Conservation (phyloP, 352 stramenopile species). For the Globisporangium nodosum region DNA sequence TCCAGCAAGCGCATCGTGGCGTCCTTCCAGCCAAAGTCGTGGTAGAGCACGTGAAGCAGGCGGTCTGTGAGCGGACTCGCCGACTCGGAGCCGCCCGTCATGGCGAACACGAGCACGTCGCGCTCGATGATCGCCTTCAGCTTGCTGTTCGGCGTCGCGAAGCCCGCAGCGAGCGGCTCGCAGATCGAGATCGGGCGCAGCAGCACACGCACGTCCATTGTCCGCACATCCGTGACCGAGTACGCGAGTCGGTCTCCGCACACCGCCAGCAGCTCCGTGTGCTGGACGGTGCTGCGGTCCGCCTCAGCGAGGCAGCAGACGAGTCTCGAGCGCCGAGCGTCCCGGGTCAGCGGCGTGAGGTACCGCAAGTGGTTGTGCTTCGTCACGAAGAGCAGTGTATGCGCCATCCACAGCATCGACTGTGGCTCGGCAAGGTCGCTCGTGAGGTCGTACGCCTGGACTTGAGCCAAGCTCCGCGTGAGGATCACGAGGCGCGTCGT, state of each 20-base stretch:
- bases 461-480: constrained; percentile 23
- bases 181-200: constrained; percentile 41
- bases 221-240: constrained; percentile 28
- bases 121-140: constrained; percentile 59
- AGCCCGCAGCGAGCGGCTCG: constrained; percentile 50
- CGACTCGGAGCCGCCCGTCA: constrained; percentile 32
- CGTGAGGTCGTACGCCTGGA: constrained; percentile 32
- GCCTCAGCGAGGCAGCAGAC: constrained; percentile 26
- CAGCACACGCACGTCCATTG: constrained; percentile 28
- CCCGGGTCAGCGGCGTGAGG: constrained; percentile 28
- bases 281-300: constrained; percentile 2
- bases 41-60: constrained; percentile 38
- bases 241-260: constrained; percentile 59
- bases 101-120: constrained; percentile 49
- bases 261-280: constrained; percentile 31
- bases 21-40: constrained; percentile 55
- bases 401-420: constrained; percentile 64
- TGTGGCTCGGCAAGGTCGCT: constrained; percentile 32
- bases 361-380: constrained; percentile 42
- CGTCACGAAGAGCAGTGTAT: constrained; percentile 61
- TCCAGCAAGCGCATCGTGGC: constrained; percentile 42
- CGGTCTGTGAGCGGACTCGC: constrained; percentile 40
- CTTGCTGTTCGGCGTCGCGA: constrained; percentile 19
- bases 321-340: constrained; percentile 10
- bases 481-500: constrained; percentile 57